A percentile compares a stretch with the other conserved stretches of the same genome.
Conservation (phyloP, 257 asterid species). For the Vinca minor region DNA sequence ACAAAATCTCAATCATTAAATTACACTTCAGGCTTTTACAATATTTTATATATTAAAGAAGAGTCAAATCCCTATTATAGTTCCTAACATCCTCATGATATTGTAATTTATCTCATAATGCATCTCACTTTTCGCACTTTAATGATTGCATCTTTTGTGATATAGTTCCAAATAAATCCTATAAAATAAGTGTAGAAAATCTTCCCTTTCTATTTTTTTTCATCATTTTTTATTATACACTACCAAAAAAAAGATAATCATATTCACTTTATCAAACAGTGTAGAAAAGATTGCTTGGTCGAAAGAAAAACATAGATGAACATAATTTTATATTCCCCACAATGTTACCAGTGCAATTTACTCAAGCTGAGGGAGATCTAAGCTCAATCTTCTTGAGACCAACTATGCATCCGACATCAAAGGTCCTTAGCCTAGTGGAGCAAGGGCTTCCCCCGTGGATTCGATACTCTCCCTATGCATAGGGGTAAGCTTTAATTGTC, state of each 20-base stretch:
- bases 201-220: conserved; percentile 9
- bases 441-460: not conserved
- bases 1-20: no score
- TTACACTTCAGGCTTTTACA: no score
- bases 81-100: conserved; percentile 9
- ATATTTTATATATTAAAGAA: no score
- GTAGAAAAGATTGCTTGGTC: conserved; percentile 36
- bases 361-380: conserved; percentile 1
- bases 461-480: no score
- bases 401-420: not conserved
- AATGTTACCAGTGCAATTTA: conserved; percentile 1
- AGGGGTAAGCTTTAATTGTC: no score
- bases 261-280: conserved; percentile 34
- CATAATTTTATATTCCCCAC: conserved; percentile 36
- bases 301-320: conserved; percentile 30
- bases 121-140: conserved; percentile 8
- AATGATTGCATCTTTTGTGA: conserved; percentile 12
- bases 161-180: conserved; percentile 8
- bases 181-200: not conserved
- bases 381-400: conserved; percentile 9
- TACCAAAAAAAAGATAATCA: conserved; percentile 14
- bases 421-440: not conserved
- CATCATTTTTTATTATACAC: conserved; percentile 7
- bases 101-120: conserved; percentile 5
- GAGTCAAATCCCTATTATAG: not conserved